Base-by-base conservation (phyloP, 352 stramenopile genomes). In the Phytophthora podocarpi region DNA sequence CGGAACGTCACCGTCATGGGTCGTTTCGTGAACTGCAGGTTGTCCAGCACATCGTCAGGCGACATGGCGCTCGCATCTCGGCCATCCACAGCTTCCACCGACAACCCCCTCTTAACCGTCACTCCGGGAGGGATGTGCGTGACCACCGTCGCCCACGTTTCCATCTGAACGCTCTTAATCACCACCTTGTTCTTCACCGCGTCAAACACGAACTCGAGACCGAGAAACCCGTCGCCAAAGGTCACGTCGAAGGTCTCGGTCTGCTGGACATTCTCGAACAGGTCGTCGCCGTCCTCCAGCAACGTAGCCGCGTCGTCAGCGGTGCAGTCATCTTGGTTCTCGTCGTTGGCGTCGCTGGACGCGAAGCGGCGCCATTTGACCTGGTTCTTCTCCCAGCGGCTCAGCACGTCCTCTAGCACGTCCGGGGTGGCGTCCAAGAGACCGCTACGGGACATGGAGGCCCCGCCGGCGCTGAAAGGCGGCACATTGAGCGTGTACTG, bases 401-500 rank as follows among this genome's bases (percentile, higher is more conserved):
- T 67, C 18, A 87, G 53, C n/a, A 83, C 77, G 40, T 78, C 74
- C 24, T 70, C 72, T 1, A 91, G 53, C 3, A 59, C 70, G 23
- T 64, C 65, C 0, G 81, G 64, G 18, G 79, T 64, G 8, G 69
- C 67, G n/a, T 76, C 64, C 16, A 72, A 55, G 43, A 70, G 37
- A 20, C 57, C 64, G 23, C 31, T 65, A 32, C 50, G 61, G 4
- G 51, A 59, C 32, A 61, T 66, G 5, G 41, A 39, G n/a, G 47
- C 48, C n/a, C 52, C 52, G n/a, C 41, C 53, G 15, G 39, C 50
- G 36, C 68, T 70, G 28, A 63, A 72, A 1, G 80, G 77, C 3
- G 72, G 69, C n/a, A 93, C 84, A 34, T 85, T 93, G 49, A 95
- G 64, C 36, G 83, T 95, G 56, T 88, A 91, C 57, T 94, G 85